phyloP scores from a whole-genome alignment of 1,284 basidiomycete species.

The Lentinus polychrous region DNA sequence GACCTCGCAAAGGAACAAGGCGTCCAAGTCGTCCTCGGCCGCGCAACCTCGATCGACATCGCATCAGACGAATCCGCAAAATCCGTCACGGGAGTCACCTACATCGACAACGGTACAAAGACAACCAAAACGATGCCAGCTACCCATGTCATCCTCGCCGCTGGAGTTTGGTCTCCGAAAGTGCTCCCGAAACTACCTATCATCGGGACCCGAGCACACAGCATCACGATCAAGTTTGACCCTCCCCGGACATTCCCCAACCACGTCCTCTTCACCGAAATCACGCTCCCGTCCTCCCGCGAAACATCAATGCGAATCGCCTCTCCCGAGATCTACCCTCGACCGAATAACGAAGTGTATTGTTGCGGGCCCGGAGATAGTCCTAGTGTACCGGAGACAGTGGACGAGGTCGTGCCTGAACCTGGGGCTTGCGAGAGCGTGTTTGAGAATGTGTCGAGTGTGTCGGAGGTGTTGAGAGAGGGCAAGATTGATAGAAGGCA shows the following conservation, averaged over 20 bases:
- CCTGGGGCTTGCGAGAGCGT: conserved; percentile 46
- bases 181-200: conserved; percentile 49
- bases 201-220: conserved; percentile 56
- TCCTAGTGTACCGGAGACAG: conserved; percentile 45
- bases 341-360: conserved; percentile 62
- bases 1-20: conserved; percentile 55
- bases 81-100: conserved; percentile 48
- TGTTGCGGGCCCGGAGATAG: conserved; percentile 65
- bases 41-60: conserved; percentile 36
- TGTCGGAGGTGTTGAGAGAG: conserved; percentile 47
- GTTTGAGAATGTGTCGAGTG: conserved; percentile 45
- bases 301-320: conserved; percentile 17
- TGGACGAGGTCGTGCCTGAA: conserved; percentile 57
- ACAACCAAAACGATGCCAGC: conserved; percentile 36
- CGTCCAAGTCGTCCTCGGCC: conserved; percentile 36
- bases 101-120: conserved; percentile 29
- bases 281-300: conserved; percentile 27
- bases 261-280: conserved; percentile 64
- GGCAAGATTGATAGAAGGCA: conserved; percentile 48
- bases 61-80: conserved; percentile 24
- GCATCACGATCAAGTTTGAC: conserved; percentile 47
- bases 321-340: conserved; percentile 65
- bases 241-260: conserved; percentile 42
- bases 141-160: conserved; percentile 67
- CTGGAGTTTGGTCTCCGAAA: conserved; percentile 82